phyloP scores from a whole-genome alignment of 768 basidiomycete genomes.

The Auriscalpium vulgare region DNA sequence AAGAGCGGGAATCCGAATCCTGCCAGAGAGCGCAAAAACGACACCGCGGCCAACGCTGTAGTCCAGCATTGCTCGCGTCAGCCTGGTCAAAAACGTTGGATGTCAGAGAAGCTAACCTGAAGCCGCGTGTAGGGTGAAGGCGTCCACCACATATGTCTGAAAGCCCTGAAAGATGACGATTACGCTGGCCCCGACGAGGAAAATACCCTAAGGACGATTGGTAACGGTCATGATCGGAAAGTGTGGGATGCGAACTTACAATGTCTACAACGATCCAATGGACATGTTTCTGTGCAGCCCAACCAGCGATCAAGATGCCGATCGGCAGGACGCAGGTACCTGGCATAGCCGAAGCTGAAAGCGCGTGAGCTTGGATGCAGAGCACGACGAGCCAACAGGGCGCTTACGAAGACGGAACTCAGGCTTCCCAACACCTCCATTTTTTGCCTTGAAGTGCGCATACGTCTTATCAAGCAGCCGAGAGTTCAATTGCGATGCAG shows the following conservation, averaged over 20 bases:
- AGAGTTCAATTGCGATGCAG: slow-evolving; percentile 46
- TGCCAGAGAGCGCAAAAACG: slow-evolving; percentile 51
- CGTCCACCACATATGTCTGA: slow-evolving; percentile 62
- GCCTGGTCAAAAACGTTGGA: slow-evolving; percentile 2
- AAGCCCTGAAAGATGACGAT: slow-evolving; percentile 55
- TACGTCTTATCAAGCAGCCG: slow-evolving; percentile 51
- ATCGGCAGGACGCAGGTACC: slow-evolving; percentile 53
- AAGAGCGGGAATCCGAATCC: slow-evolving; percentile 75
- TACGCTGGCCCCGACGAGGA: slow-evolving; percentile 45
- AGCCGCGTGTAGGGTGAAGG: slow-evolving; percentile 59
- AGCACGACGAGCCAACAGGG: background rate
- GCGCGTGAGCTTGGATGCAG: background rate
- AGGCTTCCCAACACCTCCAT: slow-evolving; percentile 44
- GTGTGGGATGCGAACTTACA: slow-evolving; percentile 23
- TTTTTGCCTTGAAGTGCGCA: slow-evolving; percentile 39
- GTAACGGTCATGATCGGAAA: background rate
- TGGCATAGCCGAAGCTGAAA: slow-evolving; percentile 47
- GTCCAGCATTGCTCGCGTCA: background rate
- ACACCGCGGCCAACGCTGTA: slow-evolving; percentile 50
- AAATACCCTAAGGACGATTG: slow-evolving; percentile 40
- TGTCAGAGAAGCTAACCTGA: slow-evolving; percentile 36
- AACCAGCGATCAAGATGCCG: slow-evolving; percentile 64
- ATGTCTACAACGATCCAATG: slow-evolving; percentile 71
- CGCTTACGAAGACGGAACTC: slow-evolving; percentile 44
- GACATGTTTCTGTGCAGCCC: slow-evolving; percentile 47